Percentiles rank a stretch among this genome's conserved stretches.
These are phyloP conservation scores for Chaetomium strumarium DNA, from an alignment of 2,329 filamentous ascomycete species.

Conservation along the genomic window DNA sequence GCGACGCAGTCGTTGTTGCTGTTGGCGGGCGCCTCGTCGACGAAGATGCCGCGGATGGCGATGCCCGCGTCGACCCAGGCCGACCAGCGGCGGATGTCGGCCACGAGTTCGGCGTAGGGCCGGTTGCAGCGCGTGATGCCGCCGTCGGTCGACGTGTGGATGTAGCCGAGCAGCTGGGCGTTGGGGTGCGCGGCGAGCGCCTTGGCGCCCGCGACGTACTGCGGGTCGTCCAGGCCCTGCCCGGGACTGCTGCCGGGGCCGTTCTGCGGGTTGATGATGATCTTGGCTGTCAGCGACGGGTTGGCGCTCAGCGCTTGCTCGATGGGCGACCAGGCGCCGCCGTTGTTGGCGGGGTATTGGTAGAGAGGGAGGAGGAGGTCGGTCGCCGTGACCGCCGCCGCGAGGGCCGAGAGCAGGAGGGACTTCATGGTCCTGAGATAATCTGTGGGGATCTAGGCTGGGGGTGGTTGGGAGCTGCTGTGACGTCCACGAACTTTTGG, in stretches of 20 bases:
- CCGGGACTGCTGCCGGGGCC: constrained; percentile 10
- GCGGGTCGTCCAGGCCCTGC: constrained; percentile 6
- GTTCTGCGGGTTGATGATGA: constrained; percentile 16
- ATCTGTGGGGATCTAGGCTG: neutral
- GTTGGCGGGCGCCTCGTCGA: constrained; percentile 14
- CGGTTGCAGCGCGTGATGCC: constrained; percentile 13
- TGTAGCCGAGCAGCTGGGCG: constrained; percentile 11
- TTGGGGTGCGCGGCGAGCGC: constrained; percentile 7
- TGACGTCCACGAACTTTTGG: neutral
- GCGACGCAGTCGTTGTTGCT: constrained; percentile 8
- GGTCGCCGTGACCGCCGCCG: constrained; percentile 3
- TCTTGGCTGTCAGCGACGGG: constrained; percentile 5
- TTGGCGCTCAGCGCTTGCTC: constrained; percentile 4
- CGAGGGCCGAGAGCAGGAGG: neutral
- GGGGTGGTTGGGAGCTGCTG: neutral
- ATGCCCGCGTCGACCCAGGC: constrained; percentile 4
- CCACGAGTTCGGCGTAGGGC: neutral
- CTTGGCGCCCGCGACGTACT: constrained; percentile 9
- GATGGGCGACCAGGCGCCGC: constrained; percentile 13
- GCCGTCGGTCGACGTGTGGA: constrained; percentile 13
- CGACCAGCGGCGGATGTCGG: constrained; percentile 10
- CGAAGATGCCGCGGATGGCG: constrained; percentile 11
- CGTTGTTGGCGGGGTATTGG: constrained; percentile 13
- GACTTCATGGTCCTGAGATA: neutral
- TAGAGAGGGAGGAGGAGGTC: constrained; percentile 15